Conservation (phyloP, 2,329 filamentous ascomycete genomes). For the Alternaria burnsii region DNA sequence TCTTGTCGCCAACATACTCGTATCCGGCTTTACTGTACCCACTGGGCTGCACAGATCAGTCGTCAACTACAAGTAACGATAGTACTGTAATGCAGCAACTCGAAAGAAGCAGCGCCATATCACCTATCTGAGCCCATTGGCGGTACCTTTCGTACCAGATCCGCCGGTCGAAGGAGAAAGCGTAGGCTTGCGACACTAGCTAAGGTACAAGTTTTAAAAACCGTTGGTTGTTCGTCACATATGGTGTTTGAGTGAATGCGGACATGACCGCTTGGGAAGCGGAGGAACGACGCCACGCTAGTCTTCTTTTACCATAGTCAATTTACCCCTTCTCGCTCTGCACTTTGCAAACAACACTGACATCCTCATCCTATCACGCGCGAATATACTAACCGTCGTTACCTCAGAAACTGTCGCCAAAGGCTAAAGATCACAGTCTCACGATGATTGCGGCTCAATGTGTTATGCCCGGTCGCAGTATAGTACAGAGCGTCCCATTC, state of each 20-base stretch:
- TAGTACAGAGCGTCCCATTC: conserved; percentile 20
- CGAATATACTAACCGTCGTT: neutral
- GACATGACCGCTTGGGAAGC: neutral
- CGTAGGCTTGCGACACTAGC: neutral
- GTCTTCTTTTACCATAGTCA: neutral
- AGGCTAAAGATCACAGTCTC: neutral
- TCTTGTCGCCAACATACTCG: neutral
- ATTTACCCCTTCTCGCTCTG: neutral
- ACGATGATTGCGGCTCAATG: conserved; percentile 34
- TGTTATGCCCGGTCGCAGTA: conserved; percentile 23
- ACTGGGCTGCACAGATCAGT: neutral
- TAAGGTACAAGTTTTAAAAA: neutral
- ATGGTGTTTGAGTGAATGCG: neutral
- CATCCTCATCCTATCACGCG: neutral
- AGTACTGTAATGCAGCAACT: neutral
- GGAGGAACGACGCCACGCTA: neutral
- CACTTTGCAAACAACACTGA: neutral
- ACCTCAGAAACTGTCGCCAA: neutral
- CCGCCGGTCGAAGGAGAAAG: neutral
- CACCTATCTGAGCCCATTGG: neutral
- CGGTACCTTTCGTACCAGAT: neutral
- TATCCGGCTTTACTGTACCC: neutral
- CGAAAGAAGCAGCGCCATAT: neutral
- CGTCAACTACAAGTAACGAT: neutral
- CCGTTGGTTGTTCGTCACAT: neutral